Evolutionary conservation across 805 yeast species (phyloP), one percentile per base, ranked within the genome.

Genomic region (Yarrowia alimentaria): DNA sequence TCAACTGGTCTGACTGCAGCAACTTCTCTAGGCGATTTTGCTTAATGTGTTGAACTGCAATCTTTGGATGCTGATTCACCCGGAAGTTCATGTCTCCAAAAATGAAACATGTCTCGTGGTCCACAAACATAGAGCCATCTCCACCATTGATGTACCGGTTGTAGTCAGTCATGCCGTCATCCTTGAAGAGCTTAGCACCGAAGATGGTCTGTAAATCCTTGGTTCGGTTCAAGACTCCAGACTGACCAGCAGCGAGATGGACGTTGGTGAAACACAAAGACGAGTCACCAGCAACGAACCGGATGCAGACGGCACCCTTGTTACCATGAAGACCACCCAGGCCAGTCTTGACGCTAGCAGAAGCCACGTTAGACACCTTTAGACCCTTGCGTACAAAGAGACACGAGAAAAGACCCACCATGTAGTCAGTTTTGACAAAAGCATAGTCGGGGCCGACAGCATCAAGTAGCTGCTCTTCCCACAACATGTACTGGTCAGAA

Each of bases 21-120:
- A 93, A 69, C 38, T 71, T 72, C 5, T 64, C 70, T 57, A 70
- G 77, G 9, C 81, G 72, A 4, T 71, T 67, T 2, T 65, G 62
- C n/a, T 66, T 68, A 29, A 86, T 75, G n/a, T 72, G 57, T 31
- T 68, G 64, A 55, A 88, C 71, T 1, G 86, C 95, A 18, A 77
- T 77, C 13, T 83, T 91, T 56, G 86, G 84, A 0, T 82, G 75
- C 58, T 85, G 68, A 28, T 79, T 70, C 31, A 93, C 80, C 57
- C 99, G 74, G 66, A 83, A 93, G 64, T 93, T 93, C 66, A 94
- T 81, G 66, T 93, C 99, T 6, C 99, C 99, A 67, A 86, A 73
- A 89, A 96, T 88, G 12, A 93, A 77, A 12, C 90, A 75, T 16
- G 81, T 79, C 60, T 91, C 96, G 60, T 85, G 93, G 58, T 88